A percentile compares a stretch with the other conserved stretches of the same genome.
phyloP scores from a whole-genome alignment of 768 basidiomycete genomes.

The Tulasnella sp. region DNA sequence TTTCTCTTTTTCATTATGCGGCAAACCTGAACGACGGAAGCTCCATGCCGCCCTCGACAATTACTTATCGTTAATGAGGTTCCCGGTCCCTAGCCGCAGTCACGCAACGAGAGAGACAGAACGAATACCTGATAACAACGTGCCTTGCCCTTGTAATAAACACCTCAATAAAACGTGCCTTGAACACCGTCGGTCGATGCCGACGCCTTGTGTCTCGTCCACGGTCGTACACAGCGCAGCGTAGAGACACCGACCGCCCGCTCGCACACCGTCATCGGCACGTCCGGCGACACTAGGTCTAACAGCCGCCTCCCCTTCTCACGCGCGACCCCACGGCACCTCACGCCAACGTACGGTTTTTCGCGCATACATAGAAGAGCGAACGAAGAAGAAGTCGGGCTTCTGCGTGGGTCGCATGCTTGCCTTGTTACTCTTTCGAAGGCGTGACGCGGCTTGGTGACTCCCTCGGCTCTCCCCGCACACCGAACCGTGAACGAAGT shows the following conservation, averaged over 20 bases:
- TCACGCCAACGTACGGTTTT: background rate
- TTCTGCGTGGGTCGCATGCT: background rate
- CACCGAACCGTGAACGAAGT: background rate
- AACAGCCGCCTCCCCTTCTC: background rate
- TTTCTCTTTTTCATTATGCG: background rate
- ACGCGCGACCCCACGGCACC: background rate
- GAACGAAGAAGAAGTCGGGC: background rate
- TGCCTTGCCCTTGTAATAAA: background rate
- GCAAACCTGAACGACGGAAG: conserved; percentile 3
- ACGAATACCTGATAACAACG: background rate
- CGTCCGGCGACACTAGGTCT: background rate
- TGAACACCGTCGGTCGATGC: background rate
- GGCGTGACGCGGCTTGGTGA: background rate
- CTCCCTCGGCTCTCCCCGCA: conserved; percentile 3
- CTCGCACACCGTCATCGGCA: background rate
- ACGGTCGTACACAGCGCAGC: background rate
- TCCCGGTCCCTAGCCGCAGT: background rate
- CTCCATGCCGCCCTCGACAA: background rate
- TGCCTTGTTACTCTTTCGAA: background rate
- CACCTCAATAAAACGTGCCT: background rate
- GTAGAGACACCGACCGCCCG: background rate
- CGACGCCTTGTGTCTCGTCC: background rate
- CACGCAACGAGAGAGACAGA: too few relatives aligned
- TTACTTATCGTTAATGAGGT: background rate
- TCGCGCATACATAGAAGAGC: background rate